Evolutionary conservation across 208 protist species (phyloP), one percentile per base, ranked within the genome.

Genomic region (Leishmania arabica): DNA sequence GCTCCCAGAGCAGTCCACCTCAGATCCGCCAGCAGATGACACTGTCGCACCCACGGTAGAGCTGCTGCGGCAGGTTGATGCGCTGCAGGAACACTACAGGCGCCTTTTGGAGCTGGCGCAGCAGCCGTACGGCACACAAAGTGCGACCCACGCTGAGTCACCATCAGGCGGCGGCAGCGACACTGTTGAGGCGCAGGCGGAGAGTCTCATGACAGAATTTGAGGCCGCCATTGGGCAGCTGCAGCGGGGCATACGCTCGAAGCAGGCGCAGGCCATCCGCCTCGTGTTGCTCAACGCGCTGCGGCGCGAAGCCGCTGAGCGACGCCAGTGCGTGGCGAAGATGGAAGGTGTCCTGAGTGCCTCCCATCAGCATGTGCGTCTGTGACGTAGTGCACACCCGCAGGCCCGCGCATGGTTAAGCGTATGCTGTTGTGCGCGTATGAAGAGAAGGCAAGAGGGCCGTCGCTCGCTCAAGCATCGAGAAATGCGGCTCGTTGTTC

Each of bases 201-300:
- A 73, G 27, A 60, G 37, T 37, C 58, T n/a, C 15, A 69, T 79
- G 79, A 1, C 15, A 45, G 49, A 85, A 11, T 37, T 85, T 42
- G 76, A 87, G 75, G n/a, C 19, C 37, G 62, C 60, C 3, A 83
- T 88, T 17, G 86, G 62, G 13, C 49, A 31, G n/a, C 68, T 97
- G 56, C 94, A 95, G 78, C 79, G 31, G n/a, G 94, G 88, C 31
- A 95, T 97, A 37, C 90, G 94, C 66, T 86, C 77, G 17, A 95
- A 95, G 77, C 72, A 86, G 37, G 76, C 78, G 27, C 92, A 95
- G 83, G 90, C 82, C 51, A 88, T 75, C 9, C 89, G 92, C 34
- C 68, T 95, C 21, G 85, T 77, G 34, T 45, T 97, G 45, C 79
- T 91, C 17, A 78, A 88, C 45, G 53, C 92, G 40, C 86, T 97